These are phyloP conservation scores for Apiospora phragmitis DNA, from an alignment of 2,329 filamentous ascomycete species.

Conservation along the genomic window DNA sequence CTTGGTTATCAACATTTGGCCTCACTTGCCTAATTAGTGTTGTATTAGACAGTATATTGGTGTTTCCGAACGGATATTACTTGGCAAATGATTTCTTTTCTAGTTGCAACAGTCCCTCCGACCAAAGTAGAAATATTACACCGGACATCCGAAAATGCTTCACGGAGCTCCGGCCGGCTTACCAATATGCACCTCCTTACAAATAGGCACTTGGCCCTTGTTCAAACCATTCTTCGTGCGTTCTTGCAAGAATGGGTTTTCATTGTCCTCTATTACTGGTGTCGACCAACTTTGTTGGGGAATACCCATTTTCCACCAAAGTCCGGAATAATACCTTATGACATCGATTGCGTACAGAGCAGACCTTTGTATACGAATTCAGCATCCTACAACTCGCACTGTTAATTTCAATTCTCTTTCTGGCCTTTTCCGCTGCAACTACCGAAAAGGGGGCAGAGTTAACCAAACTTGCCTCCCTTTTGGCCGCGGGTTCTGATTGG, in stretches of 20 bases:
- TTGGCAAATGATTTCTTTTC: not conserved
- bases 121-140: not conserved
- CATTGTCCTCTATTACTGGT: not conserved
- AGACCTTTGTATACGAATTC: not conserved
- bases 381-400: not conserved
- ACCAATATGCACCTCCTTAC: not conserved
- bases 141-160: not conserved
- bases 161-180: not conserved
- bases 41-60: not conserved
- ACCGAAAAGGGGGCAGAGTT: not conserved
- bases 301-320: not conserved
- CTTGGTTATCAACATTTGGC: no score
- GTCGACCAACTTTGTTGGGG: no score
- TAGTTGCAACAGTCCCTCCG: not conserved
- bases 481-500: not conserved
- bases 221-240: fast-evolving
- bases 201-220: not conserved
- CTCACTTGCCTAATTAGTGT: not conserved
- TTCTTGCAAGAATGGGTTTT: no score
- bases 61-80: not conserved
- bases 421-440: not conserved
- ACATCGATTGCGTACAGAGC: not conserved
- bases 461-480: not conserved
- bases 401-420: not conserved
- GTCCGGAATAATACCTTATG: not conserved